These are phyloP conservation scores for Botrytis medusae DNA, from an alignment of 2,329 filamentous ascomycete species.

Conservation along the genomic window DNA sequence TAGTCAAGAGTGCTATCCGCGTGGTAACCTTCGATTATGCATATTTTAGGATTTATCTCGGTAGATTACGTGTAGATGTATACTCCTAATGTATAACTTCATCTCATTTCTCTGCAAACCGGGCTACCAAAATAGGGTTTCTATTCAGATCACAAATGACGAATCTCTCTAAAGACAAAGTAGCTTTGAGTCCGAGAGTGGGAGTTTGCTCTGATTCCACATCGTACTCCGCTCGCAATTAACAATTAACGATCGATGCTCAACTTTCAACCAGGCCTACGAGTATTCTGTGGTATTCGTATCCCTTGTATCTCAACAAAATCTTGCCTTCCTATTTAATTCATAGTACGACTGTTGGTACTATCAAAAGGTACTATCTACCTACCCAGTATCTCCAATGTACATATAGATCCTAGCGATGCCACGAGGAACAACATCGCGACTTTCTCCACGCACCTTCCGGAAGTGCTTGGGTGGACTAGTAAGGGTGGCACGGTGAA, in stretches of 20 bases:
- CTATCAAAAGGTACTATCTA: background rate
- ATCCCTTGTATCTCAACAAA: background rate
- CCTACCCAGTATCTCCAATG: background rate
- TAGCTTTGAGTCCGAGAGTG: background rate
- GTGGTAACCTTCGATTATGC: background rate
- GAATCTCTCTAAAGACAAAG: background rate
- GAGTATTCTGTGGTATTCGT: background rate
- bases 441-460: conserved; percentile 13
- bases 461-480: background rate
- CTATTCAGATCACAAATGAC: background rate
- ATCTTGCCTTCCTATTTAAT: conserved; percentile 7
- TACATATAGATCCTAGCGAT: background rate
- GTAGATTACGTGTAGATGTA: background rate
- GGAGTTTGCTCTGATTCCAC: background rate
- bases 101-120: background rate
- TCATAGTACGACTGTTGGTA: background rate
- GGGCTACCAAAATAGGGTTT: background rate
- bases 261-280: background rate
- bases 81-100: background rate
- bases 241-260: background rate
- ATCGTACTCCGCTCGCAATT: background rate
- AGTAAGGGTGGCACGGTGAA: conserved; percentile 14
- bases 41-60: background rate
- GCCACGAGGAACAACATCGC: conserved; percentile 6
- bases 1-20: background rate